Percentiles rank a stretch among this genome's conserved stretches.
phyloP scores from a whole-genome alignment of 306 rosid species.

The Prunus mongolica region DNA sequence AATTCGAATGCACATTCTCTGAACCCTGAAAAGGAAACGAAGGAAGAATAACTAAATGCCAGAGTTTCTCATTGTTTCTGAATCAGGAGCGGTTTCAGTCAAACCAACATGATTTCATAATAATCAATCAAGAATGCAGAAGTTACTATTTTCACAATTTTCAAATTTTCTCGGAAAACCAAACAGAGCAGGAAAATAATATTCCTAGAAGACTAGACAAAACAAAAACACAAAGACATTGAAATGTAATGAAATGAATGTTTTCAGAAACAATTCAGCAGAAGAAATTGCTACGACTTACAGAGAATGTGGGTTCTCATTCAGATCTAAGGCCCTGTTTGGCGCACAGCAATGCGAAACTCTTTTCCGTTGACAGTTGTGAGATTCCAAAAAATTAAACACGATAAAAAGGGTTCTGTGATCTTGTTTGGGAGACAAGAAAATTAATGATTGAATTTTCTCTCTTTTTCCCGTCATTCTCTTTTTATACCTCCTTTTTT shows the following conservation, averaged over 20 bases:
- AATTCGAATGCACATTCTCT: conserved; percentile 27
- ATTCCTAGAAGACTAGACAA: neutral
- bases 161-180: neutral
- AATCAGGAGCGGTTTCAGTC: neutral
- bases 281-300: conserved; percentile 6
- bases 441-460: conserved; percentile 18
- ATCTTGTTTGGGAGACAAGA: conserved; percentile 34
- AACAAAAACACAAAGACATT: neutral
- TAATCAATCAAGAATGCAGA: neutral
- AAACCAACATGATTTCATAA: neutral
- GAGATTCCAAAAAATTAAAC: neutral
- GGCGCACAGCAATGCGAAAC: conserved; percentile 22
- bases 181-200: neutral
- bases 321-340: conserved; percentile 41
- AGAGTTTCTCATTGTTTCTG: neutral
- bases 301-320: conserved; percentile 27
- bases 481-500: neutral
- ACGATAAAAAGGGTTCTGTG: neutral
- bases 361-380: neutral
- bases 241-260: neutral
- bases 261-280: neutral
- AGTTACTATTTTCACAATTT: neutral
- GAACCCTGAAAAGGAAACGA: conserved; percentile 34
- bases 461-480: conserved; percentile 8
- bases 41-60: neutral